phyloP scores from a whole-genome alignment of 2,329 filamentous ascomycete species.

The Chaetomiaceae sp. region DNA sequence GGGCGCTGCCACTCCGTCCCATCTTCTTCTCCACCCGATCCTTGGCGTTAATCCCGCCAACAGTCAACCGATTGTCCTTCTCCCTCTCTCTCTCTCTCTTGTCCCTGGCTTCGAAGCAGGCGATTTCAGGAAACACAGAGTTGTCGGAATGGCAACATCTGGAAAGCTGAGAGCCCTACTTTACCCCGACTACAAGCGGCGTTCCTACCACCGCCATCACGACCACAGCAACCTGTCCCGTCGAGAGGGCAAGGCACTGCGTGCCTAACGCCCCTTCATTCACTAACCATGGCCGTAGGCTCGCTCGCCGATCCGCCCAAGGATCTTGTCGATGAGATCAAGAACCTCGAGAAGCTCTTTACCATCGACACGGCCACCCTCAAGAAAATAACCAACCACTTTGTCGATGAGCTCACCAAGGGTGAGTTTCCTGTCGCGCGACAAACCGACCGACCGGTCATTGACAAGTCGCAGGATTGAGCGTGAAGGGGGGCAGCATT shows the following conservation, averaged over 20 bases:
- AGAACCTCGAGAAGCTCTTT: slow-evolving; percentile 78
- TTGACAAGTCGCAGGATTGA: slow-evolving; percentile 56
- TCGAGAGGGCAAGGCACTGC: slow-evolving; percentile 23
- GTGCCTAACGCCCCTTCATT: slow-evolving; percentile 5
- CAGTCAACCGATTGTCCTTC: neutral
- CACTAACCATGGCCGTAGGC: slow-evolving; percentile 48
- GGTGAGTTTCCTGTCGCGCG: slow-evolving; percentile 45
- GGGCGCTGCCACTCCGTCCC: neutral
- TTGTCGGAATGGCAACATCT: slow-evolving; percentile 18
- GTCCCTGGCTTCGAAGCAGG: neutral
- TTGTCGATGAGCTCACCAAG: slow-evolving; percentile 81
- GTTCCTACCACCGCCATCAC: slow-evolving; percentile 13
- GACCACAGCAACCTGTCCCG: slow-evolving; percentile 14
- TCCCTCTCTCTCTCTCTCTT: neutral
- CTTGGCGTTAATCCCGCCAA: slow-evolving; percentile 1
- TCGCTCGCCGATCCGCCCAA: slow-evolving; percentile 89
- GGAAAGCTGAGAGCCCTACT: slow-evolving; percentile 15
- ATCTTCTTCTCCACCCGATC: slow-evolving; percentile 10
- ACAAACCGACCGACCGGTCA: neutral
- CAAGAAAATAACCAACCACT: slow-evolving; percentile 87
- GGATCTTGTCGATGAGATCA: slow-evolving; percentile 74
- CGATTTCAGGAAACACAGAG: neutral
- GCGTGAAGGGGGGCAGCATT: slow-evolving; percentile 85
- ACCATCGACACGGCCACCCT: slow-evolving; percentile 73
- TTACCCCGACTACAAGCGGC: slow-evolving; percentile 1